A percentile compares a stretch with the other conserved stretches of the same genome.
phyloP scores from a whole-genome alignment of 106 monocot species.

The Narthecium ossifragum region DNA sequence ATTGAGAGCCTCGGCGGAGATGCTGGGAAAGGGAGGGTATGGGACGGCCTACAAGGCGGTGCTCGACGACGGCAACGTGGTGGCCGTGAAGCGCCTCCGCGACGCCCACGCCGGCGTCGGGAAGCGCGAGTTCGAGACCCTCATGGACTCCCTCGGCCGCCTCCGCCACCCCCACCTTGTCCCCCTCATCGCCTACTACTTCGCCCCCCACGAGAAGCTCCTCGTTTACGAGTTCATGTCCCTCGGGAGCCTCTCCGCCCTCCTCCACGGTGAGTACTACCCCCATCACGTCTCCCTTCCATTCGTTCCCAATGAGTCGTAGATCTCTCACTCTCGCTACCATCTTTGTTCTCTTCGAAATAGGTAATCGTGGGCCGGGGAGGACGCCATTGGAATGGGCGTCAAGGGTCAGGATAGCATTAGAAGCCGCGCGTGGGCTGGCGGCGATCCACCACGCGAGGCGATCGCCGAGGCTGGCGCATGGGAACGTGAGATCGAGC shows the following conservation, averaged over 20 bases:
- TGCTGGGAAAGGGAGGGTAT: conserved; percentile 78
- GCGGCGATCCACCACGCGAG: conserved; percentile 64
- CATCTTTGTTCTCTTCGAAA: not conserved
- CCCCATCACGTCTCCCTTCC: not conserved
- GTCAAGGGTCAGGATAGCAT: conserved; percentile 52
- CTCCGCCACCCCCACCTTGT: conserved; percentile 69
- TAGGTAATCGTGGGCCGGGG: conserved; percentile 85
- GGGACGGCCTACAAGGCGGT: conserved; percentile 88
- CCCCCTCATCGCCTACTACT: conserved; percentile 69
- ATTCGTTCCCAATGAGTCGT: no score
- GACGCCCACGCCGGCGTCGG: conserved; percentile 31
- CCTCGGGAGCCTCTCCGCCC: conserved; percentile 70
- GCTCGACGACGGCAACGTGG: conserved; percentile 60
- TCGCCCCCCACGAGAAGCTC: conserved; percentile 83
- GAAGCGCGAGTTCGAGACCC: conserved; percentile 66
- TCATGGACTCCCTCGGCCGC: conserved; percentile 61
- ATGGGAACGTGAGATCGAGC: conserved; percentile 79
- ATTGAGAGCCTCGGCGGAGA: conserved; percentile 72
- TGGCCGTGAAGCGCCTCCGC: conserved; percentile 81
- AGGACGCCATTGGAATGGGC: conserved; percentile 79
- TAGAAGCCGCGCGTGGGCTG: conserved; percentile 55
- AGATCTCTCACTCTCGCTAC: no score
- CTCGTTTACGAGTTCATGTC: conserved; percentile 94
- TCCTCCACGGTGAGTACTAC: conserved; percentile 66
- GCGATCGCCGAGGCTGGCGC: conserved; percentile 46